Conservation (phyloP, 306 rosid species). For the Urtica urens region DNA sequence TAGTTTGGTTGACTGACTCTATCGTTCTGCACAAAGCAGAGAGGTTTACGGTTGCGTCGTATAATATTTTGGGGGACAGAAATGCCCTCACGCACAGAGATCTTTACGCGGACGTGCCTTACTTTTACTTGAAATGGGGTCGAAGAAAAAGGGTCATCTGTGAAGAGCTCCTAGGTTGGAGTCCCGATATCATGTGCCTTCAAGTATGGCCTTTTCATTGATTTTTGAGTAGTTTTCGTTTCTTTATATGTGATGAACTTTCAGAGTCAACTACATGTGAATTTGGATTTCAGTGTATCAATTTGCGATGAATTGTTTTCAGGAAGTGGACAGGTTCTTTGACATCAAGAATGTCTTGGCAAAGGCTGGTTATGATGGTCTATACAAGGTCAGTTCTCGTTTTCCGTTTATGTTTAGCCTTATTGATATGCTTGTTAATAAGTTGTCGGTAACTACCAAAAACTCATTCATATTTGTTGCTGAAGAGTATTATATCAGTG, state of each 20-base stretch:
- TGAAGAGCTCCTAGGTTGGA: slow-evolving; percentile 46
- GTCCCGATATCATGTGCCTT: slow-evolving; percentile 64
- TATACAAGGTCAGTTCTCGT: slow-evolving; percentile 43
- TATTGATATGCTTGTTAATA: too few relatives aligned
- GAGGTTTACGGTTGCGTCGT: slow-evolving; percentile 60
- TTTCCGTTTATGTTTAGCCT: too few relatives aligned
- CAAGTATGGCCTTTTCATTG: slow-evolving; percentile 39
- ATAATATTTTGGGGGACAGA: slow-evolving; percentile 60
- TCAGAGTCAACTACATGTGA: not conserved
- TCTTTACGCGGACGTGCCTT: slow-evolving; percentile 58
- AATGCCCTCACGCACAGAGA: slow-evolving; percentile 58
- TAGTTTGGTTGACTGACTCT: slow-evolving; percentile 3
- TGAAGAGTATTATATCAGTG: too few relatives aligned
- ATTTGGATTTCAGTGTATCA: slow-evolving; percentile 2
- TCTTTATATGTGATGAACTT: too few relatives aligned
- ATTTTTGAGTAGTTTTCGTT: too few relatives aligned
- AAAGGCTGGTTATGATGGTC: slow-evolving; percentile 64
- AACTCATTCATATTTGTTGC: too few relatives aligned
- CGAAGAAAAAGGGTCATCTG: slow-evolving; percentile 50
- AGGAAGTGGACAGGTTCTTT: slow-evolving; percentile 83
- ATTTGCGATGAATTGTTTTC: not conserved
- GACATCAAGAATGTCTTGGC: slow-evolving; percentile 48
- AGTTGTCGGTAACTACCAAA: too few relatives aligned
- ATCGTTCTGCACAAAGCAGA: slow-evolving; percentile 22
- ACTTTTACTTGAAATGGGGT: slow-evolving; percentile 46